Evolutionary conservation across 306 rosid species (phyloP), one percentile per base, ranked within the genome.

Genomic region (Neltuma alba): DNA sequence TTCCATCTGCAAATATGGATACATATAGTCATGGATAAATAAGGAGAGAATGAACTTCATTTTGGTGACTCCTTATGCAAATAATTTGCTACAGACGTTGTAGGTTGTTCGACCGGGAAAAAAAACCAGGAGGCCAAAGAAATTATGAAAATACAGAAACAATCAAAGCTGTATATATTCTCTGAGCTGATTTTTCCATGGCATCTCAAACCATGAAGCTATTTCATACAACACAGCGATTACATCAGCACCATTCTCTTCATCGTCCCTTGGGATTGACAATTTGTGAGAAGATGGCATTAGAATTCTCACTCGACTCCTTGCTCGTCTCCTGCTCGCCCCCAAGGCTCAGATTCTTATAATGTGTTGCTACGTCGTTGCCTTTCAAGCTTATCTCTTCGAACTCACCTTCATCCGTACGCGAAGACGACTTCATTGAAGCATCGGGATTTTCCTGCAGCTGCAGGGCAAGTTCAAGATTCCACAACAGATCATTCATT

Each of bases 401-500:
- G 42, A 77, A 71, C 41, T 81, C 86, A 12, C 14, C 36, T 7
- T 83, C 79, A 2, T 10, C 23, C 38, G 4, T 4, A 10, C 4
- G 45, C 5, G 87, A 9, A 64, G 88, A 55, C 4, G 23, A 76
- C 15, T 31, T 18, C 20, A 61, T 62, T 69, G 89, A 79, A 55
- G 67, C 86, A 3, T 57, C 84, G 4, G 1, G 28, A 47, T 76
- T 83, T 6, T 81, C 88, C 81, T 88, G 89, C 80, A 83, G 76
- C 76, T 86, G 60, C 41, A 88, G 88, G 70, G 91, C 89, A 65
- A 86, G 86, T 78, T 88, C 91, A 1, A 88, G 86, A 60, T 86
- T 88, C 91, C 91, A 86, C 69, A 79, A 27, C 45, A 88, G 55
- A 86, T 88, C 91, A 76, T 80, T 80, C 91, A 88, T 88, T 50